A percentile compares a stretch with the other conserved stretches of the same genome.
phyloP scores from a whole-genome alignment of 805 yeast species.

The Sugiyamaella floridensis region DNA sequence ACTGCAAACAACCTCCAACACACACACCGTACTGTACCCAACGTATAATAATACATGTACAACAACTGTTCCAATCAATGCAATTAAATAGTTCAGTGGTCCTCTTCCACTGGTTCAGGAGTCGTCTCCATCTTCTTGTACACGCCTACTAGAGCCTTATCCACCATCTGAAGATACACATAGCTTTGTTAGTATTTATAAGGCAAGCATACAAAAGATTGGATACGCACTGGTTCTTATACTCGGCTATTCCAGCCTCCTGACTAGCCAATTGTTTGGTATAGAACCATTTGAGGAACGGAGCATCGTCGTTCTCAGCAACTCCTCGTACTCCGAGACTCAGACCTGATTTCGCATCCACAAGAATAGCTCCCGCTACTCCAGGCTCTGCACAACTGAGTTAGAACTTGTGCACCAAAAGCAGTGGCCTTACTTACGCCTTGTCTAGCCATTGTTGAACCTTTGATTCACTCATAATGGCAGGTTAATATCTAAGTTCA shows the following conservation, averaged over 20 bases:
- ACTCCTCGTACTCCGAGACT: conserved; percentile 19
- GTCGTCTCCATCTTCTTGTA: conserved; percentile 2
- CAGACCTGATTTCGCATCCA: conserved; percentile 18
- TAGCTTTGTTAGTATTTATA: not conserved
- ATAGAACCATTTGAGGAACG: conserved; percentile 14
- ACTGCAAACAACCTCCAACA: not conserved
- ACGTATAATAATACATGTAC: not conserved
- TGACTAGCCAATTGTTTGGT: not conserved
- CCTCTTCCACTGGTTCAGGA: not conserved
- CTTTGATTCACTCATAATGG: not conserved
- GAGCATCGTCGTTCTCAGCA: conserved; percentile 18
- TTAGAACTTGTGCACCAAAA: not conserved
- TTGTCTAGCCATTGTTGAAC: conserved; percentile 15
- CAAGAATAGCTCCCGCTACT: conserved; percentile 16
- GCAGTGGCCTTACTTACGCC: conserved; percentile 9
- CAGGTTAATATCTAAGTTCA: not conserved
- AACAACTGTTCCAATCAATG: not conserved
- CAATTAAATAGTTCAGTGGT: not conserved
- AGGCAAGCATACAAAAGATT: not conserved
- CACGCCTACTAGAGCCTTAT: conserved; percentile 5
- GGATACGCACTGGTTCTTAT: conserved; percentile 8
- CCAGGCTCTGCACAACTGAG: conserved; percentile 9
- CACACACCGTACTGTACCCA: not conserved
- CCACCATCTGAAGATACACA: conserved; percentile 5
- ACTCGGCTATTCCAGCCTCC: conserved; percentile 7